phyloP scores from a whole-genome alignment of 2,329 filamentous ascomycete species.

The Clarireedia homoeocarpa region DNA sequence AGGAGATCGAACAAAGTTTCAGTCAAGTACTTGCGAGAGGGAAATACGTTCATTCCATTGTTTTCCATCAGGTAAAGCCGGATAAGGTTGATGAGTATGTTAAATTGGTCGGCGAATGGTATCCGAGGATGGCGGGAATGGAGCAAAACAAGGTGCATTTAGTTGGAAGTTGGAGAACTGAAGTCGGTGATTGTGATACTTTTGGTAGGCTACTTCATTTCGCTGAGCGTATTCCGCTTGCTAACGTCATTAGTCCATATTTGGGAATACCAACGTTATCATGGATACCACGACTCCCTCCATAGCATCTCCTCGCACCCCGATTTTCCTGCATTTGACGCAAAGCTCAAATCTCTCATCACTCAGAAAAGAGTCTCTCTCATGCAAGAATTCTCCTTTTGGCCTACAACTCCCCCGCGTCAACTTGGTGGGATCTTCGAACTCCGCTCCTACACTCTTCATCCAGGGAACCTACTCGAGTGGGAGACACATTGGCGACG shows the following conservation, averaged over 20 bases:
- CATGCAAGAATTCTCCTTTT: conserved; percentile 99
- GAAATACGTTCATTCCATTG: conserved; percentile 98
- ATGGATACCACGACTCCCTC: conserved; percentile 88
- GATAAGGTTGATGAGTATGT: conserved; percentile 95
- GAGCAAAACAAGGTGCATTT: conserved; percentile 91
- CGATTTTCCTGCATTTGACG: conserved; percentile 76
- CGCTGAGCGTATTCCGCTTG: background rate
- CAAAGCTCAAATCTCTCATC: conserved; percentile 78
- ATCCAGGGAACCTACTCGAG: conserved; percentile 91
- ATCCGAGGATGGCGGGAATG: conserved; percentile 77
- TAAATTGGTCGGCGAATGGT: conserved; percentile 82
- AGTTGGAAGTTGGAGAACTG: conserved; percentile 95
- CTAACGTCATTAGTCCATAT: conserved; percentile 70
- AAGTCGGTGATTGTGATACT: conserved; percentile 94
- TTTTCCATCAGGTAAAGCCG: conserved; percentile 91
- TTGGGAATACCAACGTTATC: conserved; percentile 98
- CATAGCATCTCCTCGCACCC: conserved; percentile 77
- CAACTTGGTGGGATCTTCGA: conserved; percentile 90
- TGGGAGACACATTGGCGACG: conserved; percentile 99
- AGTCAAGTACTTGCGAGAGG: conserved; percentile 89
- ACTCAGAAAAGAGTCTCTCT: conserved; percentile 77
- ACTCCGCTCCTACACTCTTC: conserved; percentile 89
- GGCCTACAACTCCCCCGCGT: conserved; percentile 89
- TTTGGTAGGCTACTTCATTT: conserved; percentile 58
- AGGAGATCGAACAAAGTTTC: conserved; percentile 93